Base-by-base conservation (phyloP, 768 basidiomycete genomes). In the Tephrocybe sp. region DNA sequence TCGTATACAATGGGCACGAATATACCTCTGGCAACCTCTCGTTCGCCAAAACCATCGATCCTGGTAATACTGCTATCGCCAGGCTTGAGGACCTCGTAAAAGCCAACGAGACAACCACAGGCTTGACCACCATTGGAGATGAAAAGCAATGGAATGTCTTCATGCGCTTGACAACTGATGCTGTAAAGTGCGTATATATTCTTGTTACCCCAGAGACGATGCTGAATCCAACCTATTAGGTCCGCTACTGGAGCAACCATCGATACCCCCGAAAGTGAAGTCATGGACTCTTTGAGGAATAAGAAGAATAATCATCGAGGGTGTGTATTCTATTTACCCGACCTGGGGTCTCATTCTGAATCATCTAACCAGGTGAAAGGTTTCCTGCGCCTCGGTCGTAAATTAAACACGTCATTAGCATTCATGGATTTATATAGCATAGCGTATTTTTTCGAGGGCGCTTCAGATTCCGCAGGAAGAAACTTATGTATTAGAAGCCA, bases 61-160 rank as follows among this genome's bases (percentile, higher is more conserved):
- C 73, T 0, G 64, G 76, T 24, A 92, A 88, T 62, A 50, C 73
- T 19, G 87, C 73, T 2, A 65, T 96, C 36, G 67, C 64, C 24
- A 76, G 80, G 24, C 79, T 97, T 25, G 71, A 70, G 6, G 70
- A 78, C 36, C 71, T 92, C 16, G 78, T 80, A 19, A 63, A 77
- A 43, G 71, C 74, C 38, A 84, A 92, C 60, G 61, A 75, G 47
- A 66, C 82, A 37, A 92, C 88, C 4, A 82, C 87, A 4, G 93
- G 95, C 32, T 70, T 86, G 63, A 87, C 89, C 11, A 97, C 93
- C 0, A 94, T 98, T 42, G 89, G 80, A 0, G 89, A 98, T 57
- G 96, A 98, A 73, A 94, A 93, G 70, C 74, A 83, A 55, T 95
- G 91, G 90, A 98, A 98, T 68, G 84, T 92, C 7, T 98, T 98